These are phyloP conservation scores for Tilletia caries DNA, from an alignment of 1,284 basidiomycete species.

Conservation along the genomic window DNA sequence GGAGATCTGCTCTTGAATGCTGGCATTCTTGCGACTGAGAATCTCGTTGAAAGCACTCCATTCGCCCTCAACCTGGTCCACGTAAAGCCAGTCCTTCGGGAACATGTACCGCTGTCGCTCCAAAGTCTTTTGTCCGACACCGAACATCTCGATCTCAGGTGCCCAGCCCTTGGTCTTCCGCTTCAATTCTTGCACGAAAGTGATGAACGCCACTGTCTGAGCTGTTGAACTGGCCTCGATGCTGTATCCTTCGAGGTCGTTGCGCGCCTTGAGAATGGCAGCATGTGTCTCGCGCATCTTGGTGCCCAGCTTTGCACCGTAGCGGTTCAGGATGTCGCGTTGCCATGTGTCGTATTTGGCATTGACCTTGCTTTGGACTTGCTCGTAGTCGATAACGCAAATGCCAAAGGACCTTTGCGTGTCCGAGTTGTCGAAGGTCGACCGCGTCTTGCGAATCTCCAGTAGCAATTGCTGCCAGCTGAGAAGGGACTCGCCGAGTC, in stretches of 20 bases:
- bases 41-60: conserved; percentile 99
- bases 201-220: conserved; percentile 96
- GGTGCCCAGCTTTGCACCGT: conserved; percentile 84
- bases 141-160: conserved; percentile 92
- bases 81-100: conserved; percentile 94
- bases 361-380: conserved; percentile 93
- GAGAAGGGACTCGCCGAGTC: conserved; percentile 84
- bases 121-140: conserved; percentile 89
- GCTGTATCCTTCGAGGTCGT: conserved; percentile 86
- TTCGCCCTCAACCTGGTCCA: conserved; percentile 93
- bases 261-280: conserved; percentile 81
- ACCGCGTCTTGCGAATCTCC: conserved; percentile 91
- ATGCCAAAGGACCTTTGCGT: conserved; percentile 84
- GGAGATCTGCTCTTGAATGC: conserved; percentile 94
- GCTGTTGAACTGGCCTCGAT: conserved; percentile 70
- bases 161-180: conserved; percentile 93
- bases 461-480: conserved; percentile 90
- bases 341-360: conserved; percentile 99
- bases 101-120: conserved; percentile 96
- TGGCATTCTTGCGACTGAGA: conserved; percentile 92
- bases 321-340: conserved; percentile 83
- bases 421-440: conserved; percentile 94
- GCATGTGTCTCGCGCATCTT: conserved; percentile 97
- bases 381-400: conserved; percentile 93
- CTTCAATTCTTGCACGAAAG: conserved; percentile 97